Base-by-base conservation (phyloP, 2,329 filamentous ascomycete species). In the Penicillium sp. region DNA sequence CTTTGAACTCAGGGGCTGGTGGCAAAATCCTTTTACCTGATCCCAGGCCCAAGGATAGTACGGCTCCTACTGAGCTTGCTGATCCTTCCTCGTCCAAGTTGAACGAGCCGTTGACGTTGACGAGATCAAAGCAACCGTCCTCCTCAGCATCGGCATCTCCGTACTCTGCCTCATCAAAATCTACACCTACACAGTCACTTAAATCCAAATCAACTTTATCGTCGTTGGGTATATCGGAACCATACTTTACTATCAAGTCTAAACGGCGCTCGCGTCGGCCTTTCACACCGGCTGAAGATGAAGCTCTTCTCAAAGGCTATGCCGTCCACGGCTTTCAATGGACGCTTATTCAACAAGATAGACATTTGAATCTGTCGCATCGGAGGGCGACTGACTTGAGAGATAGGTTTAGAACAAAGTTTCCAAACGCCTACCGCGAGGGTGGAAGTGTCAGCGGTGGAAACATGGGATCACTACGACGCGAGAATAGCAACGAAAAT, bases 391-490 rank as follows among this genome's bases (percentile, higher is more conserved):
- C 82, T 1, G 84, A 87, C 63, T 65, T 87, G 14, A 76, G 84
- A 30, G 84, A 87, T 65, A 79, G 83, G 3, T 84, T 87, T 61
- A 76, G 84, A 16, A 84, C 81, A 7, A 77, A 78, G 30, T 86
- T 80, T 61, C 82, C 83, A 0, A 76, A 83, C 28, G 74, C 78
- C 18, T 87, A 85, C 64, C 76, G 75, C 12, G 68, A 75, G 28
- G 73, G 73, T 2, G 73, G 73, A n/a, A 71, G 72, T 18, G 70
- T 73, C 21, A 74, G 65, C 21, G 68, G 68, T 18, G 71, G 69
- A 40, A 61, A 61, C 5, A 53, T 67, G 21, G 61, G 63, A 18
- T 54, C 58, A 9, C 57, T 64, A 47, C 51, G 45, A 12, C 52
- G 30, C 3, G 43, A 40, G 26, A 48, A 21, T 16, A 55, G 45